Evolutionary conservation across 2,329 filamentous ascomycete genomes (phyloP).

Genomic region (Exophiala bonariae): DNA sequence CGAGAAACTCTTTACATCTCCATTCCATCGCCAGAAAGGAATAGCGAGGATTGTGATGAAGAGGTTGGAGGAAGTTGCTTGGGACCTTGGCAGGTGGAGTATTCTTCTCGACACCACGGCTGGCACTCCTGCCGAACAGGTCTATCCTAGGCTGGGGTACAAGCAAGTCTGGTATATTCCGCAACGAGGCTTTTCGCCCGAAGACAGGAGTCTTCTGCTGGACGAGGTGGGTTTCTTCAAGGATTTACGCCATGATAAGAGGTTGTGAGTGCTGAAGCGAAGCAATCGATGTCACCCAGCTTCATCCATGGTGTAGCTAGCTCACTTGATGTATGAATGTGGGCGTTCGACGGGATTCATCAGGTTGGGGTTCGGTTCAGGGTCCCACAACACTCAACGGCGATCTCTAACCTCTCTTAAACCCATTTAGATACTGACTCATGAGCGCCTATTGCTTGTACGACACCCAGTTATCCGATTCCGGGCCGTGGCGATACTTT

Average conservation of each 20-base stretch:
- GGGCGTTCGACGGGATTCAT: no score
- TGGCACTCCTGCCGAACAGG: constrained; percentile 51
- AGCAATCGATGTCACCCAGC: no score
- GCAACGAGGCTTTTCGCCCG: constrained; percentile 53
- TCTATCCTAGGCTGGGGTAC: constrained; percentile 61
- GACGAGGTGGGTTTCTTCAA: constrained; percentile 29
- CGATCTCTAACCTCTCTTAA: no score
- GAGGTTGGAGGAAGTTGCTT: constrained; percentile 58
- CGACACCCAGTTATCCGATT: no score
- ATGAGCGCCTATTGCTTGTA: no score
- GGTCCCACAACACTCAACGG: no score
- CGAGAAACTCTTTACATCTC: constrained; percentile 60
- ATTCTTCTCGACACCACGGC: constrained; percentile 57
- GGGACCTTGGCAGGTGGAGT: constrained; percentile 49
- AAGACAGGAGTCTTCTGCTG: constrained; percentile 49
- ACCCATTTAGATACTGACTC: no score
- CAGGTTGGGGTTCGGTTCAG: no score
- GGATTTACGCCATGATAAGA: constrained; percentile 24
- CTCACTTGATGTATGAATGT: no score
- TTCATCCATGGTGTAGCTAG: no score
- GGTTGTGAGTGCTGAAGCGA: not conserved
- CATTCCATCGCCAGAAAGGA: constrained; percentile 51
- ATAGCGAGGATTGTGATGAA: constrained; percentile 54
- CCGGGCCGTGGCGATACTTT: no score
- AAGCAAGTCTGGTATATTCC: constrained; percentile 57